phyloP scores from a whole-genome alignment of 495 filamentous ascomycete species.

The Penicillium angulare region DNA sequence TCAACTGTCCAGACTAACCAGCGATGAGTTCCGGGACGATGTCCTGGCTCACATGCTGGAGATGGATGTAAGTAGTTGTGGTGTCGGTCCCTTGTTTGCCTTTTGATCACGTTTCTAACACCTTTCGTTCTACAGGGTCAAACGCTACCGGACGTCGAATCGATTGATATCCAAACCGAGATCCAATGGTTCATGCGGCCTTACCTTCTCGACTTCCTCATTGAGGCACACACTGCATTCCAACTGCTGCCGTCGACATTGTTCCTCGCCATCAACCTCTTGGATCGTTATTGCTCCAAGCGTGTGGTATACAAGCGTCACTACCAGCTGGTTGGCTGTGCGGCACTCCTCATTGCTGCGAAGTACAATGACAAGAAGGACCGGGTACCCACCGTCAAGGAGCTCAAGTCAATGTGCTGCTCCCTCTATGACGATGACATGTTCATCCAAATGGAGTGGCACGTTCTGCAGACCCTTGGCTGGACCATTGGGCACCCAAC shows the following conservation, averaged over 20 bases:
- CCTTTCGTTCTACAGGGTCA: slow-evolving; percentile 56
- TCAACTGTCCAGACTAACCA: slow-evolving; percentile 76
- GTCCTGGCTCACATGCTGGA: slow-evolving; percentile 88
- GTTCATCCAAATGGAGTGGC: slow-evolving; percentile 99
- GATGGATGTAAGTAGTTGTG: slow-evolving; percentile 75
- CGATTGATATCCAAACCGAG: slow-evolving; percentile 97
- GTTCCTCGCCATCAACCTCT: slow-evolving; percentile 92
- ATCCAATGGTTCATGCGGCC: slow-evolving; percentile 99
- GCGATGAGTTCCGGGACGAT: slow-evolving; percentile 89
- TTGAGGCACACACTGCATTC: slow-evolving; percentile 95
- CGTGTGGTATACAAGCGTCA: slow-evolving; percentile 99
- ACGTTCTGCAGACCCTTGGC: slow-evolving; percentile 94
- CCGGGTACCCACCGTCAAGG: slow-evolving; percentile 88
- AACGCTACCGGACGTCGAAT: slow-evolving; percentile 91
- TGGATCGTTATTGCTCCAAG: slow-evolving; percentile 96
- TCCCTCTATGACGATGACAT: slow-evolving; percentile 97
- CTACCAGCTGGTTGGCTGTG: slow-evolving; percentile 96
- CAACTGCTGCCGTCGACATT: slow-evolving; percentile 90
- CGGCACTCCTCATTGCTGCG: slow-evolving; percentile 91
- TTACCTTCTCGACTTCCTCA: slow-evolving; percentile 96
- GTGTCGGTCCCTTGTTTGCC: not conserved
- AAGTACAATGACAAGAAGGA: slow-evolving; percentile 99
- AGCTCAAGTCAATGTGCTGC: slow-evolving; percentile 99
- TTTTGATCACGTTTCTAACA: not conserved
- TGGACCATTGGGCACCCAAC: slow-evolving; percentile 97